Base-by-base conservation (phyloP, 305 asterid genomes). In the Ilex paraguariensis region DNA sequence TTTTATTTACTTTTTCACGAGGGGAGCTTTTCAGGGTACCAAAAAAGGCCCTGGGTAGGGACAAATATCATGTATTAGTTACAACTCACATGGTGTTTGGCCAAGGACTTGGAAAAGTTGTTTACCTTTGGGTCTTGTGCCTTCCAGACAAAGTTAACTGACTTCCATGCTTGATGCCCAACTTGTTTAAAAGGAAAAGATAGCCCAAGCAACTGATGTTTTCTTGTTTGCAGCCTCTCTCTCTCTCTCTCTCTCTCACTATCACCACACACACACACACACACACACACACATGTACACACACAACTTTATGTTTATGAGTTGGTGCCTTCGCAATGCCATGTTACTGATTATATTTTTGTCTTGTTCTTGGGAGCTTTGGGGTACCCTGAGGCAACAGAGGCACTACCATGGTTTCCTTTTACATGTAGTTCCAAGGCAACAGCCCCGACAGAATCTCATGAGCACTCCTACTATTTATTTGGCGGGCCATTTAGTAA, bases 81-180 rank as follows among this genome's bases (percentile, higher is more conserved):
- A 21, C 28, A 21, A 21, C 28, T 21, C 28, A 21, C 28, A 21
- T 21, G 28, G 28, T 21, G 28, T 21, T 21, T 1, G 28, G 28
- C 28, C 28, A 21, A 21, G 28, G 28, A 21, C 28, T 21, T 21
- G 2, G 2, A 45, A 11, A n/a, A 57, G 40, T 62, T 61, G 49
- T 32, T 53, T 10, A 48, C 10, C 7, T 32, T 52, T 49, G 57
- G 70, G 65, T 66, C 54, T 59, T 45, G 59, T 59, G 65, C 46
- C 55, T 13, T 50, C 11, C 54, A 56, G 70, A 66, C 70, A 66
- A 58, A 60, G 36, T 59, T 66, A 66, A 66, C 65, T 10, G 60
- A 66, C 36, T 53, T 53, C 36, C 60, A 53, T 53, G 60, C 53
- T 53, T 39, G 39, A 39, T 66, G 40, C 11, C 60, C 5, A 36